These are phyloP conservation scores for Hippophae rhamnoides DNA, from an alignment of 306 rosid species.

Conservation along the genomic window DNA sequence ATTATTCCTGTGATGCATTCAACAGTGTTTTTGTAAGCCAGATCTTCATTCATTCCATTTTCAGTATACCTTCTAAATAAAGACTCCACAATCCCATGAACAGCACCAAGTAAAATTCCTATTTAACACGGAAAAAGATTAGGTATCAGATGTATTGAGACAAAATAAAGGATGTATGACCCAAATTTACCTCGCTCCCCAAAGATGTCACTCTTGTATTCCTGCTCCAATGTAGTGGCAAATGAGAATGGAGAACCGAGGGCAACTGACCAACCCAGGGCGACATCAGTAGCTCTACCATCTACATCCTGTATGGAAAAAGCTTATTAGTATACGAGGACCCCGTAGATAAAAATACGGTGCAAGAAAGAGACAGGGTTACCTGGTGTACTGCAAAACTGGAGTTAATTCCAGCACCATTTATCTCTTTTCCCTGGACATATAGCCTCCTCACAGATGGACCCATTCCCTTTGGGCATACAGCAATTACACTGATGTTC, in stretches of 20 bases:
- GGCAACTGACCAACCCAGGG: slow-evolving; percentile 95
- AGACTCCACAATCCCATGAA: slow-evolving; percentile 92
- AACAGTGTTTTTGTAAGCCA: slow-evolving; percentile 91
- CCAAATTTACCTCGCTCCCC: slow-evolving; percentile 72
- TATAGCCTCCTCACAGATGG: slow-evolving; percentile 97
- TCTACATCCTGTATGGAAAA: slow-evolving; percentile 63
- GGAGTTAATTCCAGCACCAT: slow-evolving; percentile 96
- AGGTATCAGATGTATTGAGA: slow-evolving; percentile 5
- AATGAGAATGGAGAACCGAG: slow-evolving; percentile 98
- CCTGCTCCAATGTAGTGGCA: slow-evolving; percentile 87
- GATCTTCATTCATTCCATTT: slow-evolving; percentile 78
- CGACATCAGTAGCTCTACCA: slow-evolving; percentile 94
- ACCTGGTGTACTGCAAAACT: slow-evolving; percentile 98
- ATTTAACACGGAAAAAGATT: slow-evolving; percentile 20
- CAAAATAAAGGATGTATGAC: slow-evolving; percentile 1
- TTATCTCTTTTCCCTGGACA: slow-evolving; percentile 90
- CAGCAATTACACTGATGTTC: slow-evolving; percentile 86
- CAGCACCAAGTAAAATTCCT: slow-evolving; percentile 99
- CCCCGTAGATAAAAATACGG: background rate
- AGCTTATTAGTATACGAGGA: slow-evolving; percentile 5
- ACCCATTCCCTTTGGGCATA: slow-evolving; percentile 99
- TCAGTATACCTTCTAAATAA: slow-evolving; percentile 88
- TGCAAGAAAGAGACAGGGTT: background rate
- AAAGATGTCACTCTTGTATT: slow-evolving; percentile 93
- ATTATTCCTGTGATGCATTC: slow-evolving; percentile 78